Conservation (phyloP, 148 eudicot species). For the Fagopyrum tataricum region DNA sequence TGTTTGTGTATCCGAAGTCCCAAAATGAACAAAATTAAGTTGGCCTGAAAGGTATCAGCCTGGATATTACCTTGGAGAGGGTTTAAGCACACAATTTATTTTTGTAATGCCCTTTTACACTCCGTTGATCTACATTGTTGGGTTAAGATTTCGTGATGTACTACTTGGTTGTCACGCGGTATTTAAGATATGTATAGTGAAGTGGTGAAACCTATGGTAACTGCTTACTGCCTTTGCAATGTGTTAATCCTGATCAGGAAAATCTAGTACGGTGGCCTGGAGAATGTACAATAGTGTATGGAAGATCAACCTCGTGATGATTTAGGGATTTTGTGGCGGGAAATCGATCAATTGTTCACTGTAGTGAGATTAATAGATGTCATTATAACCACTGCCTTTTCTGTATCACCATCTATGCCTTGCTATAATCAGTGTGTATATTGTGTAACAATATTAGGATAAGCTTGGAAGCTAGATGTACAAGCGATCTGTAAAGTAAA, state of each 20-base stretch:
- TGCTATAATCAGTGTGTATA: too few species aligned
- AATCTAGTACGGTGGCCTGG: neutral
- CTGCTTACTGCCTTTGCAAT: neutral
- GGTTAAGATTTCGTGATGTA: neutral
- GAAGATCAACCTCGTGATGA: neutral
- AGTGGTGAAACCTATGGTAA: neutral
- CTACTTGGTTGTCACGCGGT: neutral
- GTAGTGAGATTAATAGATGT: neutral
- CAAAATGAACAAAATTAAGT: neutral
- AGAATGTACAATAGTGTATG: neutral
- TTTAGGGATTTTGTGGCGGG: neutral
- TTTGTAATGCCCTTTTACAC: conserved; percentile 6
- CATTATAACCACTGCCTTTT: neutral
- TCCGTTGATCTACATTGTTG: neutral
- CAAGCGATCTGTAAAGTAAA: too few species aligned
- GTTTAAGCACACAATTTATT: neutral
- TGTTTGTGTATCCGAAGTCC: conserved; percentile 8
- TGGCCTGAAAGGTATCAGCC: conserved; percentile 6
- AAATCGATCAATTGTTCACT: neutral
- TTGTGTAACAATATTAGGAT: too few species aligned
- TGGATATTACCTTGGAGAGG: neutral
- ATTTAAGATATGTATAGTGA: neutral
- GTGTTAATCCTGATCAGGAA: neutral
- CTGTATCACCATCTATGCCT: neutral
- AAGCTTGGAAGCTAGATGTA: too few species aligned